Conservation (phyloP, 2,329 filamentous ascomycete species). For the Hymenoscyphus linearis region DNA sequence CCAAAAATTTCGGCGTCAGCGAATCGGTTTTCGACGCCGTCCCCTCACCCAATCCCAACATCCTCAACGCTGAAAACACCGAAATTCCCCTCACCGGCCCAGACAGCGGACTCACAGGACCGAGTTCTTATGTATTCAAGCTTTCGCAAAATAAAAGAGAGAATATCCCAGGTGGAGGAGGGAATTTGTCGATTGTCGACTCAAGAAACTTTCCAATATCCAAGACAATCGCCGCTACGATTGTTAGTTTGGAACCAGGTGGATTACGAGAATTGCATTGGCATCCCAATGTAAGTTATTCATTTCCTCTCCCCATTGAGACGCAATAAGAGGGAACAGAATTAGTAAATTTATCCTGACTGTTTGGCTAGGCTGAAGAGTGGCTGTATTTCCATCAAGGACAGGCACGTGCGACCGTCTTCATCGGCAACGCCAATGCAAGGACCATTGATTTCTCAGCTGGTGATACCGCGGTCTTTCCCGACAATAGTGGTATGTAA, state of each 20-base stretch:
- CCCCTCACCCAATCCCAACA: slow-evolving; percentile 33
- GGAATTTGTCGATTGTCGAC: slow-evolving; percentile 59
- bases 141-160: slow-evolving; percentile 37
- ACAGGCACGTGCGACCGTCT: slow-evolving; percentile 56
- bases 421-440: slow-evolving; percentile 54
- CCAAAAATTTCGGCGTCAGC: slow-evolving; percentile 64
- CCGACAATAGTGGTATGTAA: neutral
- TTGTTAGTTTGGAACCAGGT: slow-evolving; percentile 58
- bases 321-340: neutral
- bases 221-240: slow-evolving; percentile 59
- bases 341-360: neutral
- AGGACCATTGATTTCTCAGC: slow-evolving; percentile 63
- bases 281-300: slow-evolving; percentile 56
- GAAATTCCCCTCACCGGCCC: slow-evolving; percentile 48
- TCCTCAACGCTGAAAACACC: slow-evolving; percentile 10
- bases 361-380: slow-evolving; percentile 51
- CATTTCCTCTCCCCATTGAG: neutral
- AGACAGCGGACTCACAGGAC: slow-evolving; percentile 45
- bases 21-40: slow-evolving; percentile 54
- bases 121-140: slow-evolving; percentile 60
- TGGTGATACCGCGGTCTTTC: slow-evolving; percentile 51
- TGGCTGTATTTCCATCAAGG: slow-evolving; percentile 68
- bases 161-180: slow-evolving; percentile 49
- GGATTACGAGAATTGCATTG: slow-evolving; percentile 63
- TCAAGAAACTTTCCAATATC: slow-evolving; percentile 61